Conservation (phyloP, 1,139 yeast genomes). For the Protomyces pachydermus region DNA sequence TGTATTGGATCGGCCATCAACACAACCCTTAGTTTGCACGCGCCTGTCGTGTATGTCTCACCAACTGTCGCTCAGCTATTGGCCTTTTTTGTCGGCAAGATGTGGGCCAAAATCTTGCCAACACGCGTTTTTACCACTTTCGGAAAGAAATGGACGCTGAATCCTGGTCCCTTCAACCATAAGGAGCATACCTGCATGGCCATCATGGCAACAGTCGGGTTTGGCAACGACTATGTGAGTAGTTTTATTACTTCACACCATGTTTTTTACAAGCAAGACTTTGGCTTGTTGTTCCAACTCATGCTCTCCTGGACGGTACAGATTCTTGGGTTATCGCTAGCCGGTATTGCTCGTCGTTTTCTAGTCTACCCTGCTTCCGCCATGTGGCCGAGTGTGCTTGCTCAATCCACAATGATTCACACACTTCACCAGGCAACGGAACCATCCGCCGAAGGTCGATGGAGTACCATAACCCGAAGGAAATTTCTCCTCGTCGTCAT, state of each 20-base stretch:
- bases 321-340: conserved; percentile 60
- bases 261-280: conserved; percentile 47
- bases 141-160: conserved; percentile 44
- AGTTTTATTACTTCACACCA: conserved; percentile 57
- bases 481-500: conserved; percentile 46
- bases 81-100: conserved; percentile 43
- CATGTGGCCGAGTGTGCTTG: conserved; percentile 52
- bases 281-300: conserved; percentile 51
- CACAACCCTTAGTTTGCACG: conserved; percentile 55
- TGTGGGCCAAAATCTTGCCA: conserved; percentile 46
- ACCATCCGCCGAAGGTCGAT: conserved; percentile 50
- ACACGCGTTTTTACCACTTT: conserved; percentile 46
- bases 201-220: conserved; percentile 56
- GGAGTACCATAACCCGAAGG: conserved; percentile 51
- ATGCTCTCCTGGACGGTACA: conserved; percentile 50
- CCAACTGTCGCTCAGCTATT: conserved; percentile 54
- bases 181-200: conserved; percentile 66
- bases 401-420: conserved; percentile 3
- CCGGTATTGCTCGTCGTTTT: conserved; percentile 55
- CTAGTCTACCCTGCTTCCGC: conserved; percentile 58
- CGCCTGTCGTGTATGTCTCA: conserved; percentile 53
- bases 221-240: conserved; percentile 56
- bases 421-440: conserved; percentile 38
- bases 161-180: conserved; percentile 61
- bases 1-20: conserved; percentile 54